A percentile compares a stretch with the other conserved stretches of the same genome.
These are phyloP conservation scores for Xylaria sp. DNA, from an alignment of 2,329 filamentous ascomycete species.

Conservation along the genomic window DNA sequence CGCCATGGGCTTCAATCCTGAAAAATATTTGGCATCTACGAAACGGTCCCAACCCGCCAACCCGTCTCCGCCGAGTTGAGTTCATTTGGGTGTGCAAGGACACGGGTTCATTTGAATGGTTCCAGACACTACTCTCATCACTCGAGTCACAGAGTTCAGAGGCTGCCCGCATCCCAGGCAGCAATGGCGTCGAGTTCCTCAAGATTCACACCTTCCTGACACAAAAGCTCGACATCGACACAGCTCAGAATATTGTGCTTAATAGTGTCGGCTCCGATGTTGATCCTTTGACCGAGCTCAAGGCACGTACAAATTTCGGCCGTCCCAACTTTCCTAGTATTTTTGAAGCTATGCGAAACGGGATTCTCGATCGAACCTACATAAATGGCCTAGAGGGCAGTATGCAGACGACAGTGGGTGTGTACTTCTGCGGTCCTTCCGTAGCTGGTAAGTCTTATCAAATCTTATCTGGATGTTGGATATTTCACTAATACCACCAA, in stretches of 20 bases:
- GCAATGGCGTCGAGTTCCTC: slow-evolving; percentile 80
- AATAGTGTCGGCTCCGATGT: slow-evolving; percentile 88
- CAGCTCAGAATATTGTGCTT: slow-evolving; percentile 93
- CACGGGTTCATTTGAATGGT: slow-evolving; percentile 97
- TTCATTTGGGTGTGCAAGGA: slow-evolving; percentile 99
- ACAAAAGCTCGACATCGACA: slow-evolving; percentile 89
- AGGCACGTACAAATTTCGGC: slow-evolving; percentile 90
- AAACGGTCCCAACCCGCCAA: slow-evolving; percentile 85
- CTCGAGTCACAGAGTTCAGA: slow-evolving; percentile 84
- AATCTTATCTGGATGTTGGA: neutral
- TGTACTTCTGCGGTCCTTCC: slow-evolving; percentile 96
- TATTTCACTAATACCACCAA: slow-evolving; percentile 45
- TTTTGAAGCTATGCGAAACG: slow-evolving; percentile 84
- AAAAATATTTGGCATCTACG: slow-evolving; percentile 99
- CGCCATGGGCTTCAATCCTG: slow-evolving; percentile 83
- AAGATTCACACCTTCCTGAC: slow-evolving; percentile 98
- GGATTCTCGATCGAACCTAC: slow-evolving; percentile 84
- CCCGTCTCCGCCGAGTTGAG: slow-evolving; percentile 89
- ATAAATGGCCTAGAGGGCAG: slow-evolving; percentile 79
- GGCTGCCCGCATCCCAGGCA: slow-evolving; percentile 69
- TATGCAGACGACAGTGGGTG: slow-evolving; percentile 84
- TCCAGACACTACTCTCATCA: slow-evolving; percentile 89
- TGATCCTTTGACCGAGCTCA: slow-evolving; percentile 91
- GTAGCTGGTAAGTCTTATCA: slow-evolving; percentile 57
- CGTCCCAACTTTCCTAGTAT: slow-evolving; percentile 85